These are phyloP conservation scores for Pleoardoris graminearum DNA, from an alignment of 2,329 filamentous ascomycete genomes.

Conservation along the genomic window DNA sequence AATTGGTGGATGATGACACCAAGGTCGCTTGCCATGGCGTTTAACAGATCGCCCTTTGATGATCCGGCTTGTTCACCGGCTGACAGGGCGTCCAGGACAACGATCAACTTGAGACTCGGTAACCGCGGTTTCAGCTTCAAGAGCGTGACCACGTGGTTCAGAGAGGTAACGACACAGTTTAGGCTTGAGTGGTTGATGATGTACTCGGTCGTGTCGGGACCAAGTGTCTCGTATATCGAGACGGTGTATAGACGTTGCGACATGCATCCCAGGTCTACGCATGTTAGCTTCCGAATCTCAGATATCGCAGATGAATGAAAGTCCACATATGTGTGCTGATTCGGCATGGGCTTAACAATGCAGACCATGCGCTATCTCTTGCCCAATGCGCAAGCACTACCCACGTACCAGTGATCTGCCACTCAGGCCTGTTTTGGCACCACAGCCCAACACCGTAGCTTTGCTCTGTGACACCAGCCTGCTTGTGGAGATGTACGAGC, in stretches of 20 bases:
- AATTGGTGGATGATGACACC: constrained; percentile 82
- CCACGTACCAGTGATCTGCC: constrained; percentile 74
- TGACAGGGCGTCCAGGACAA: constrained; percentile 83
- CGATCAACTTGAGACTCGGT: constrained; percentile 81
- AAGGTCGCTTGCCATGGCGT: constrained; percentile 70
- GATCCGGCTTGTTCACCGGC: constrained; percentile 74
- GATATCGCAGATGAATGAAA: not conserved
- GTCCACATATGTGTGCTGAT: not conserved
- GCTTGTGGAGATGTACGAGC: constrained; percentile 77
- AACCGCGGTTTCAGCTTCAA: constrained; percentile 78
- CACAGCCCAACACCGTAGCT: constrained; percentile 80
- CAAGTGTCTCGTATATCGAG: constrained; percentile 94
- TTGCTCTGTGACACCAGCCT: constrained; percentile 64
- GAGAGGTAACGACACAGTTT: constrained; percentile 72
- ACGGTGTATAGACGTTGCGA: constrained; percentile 88
- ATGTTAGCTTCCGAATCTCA: constrained; percentile 13
- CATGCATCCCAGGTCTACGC: constrained; percentile 76
- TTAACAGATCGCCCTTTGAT: constrained; percentile 79
- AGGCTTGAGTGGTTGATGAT: constrained; percentile 91
- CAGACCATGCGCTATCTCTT: too few relatives aligned
- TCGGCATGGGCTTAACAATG: too few relatives aligned
- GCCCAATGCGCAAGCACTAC: not conserved
- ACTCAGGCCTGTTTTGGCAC: constrained; percentile 86
- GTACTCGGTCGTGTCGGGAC: constrained; percentile 87
- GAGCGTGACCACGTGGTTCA: constrained; percentile 79